A percentile compares a stretch with the other conserved stretches of the same genome.
Conservation (phyloP, 306 rosid species). For the Canavalia ensiformis region DNA sequence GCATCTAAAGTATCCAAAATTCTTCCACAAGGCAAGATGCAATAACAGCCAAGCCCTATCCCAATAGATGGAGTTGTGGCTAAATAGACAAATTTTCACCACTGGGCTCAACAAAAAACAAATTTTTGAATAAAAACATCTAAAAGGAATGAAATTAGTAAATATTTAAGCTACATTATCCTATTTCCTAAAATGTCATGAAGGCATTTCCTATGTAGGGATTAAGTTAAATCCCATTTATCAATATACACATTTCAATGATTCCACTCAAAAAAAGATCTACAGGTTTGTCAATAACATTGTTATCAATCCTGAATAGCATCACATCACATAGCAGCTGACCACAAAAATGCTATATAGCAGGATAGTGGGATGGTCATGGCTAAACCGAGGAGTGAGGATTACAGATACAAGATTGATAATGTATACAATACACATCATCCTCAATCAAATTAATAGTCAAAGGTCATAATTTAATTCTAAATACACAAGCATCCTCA, state of each 20-base stretch:
- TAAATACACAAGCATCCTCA: background rate
- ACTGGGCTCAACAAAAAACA: background rate
- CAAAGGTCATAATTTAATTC: background rate
- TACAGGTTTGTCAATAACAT: background rate
- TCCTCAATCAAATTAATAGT: background rate
- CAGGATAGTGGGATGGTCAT: background rate
- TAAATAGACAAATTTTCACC: background rate
- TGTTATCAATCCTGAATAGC: background rate
- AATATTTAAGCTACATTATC: conserved; percentile 27
- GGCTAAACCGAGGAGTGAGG: no score
- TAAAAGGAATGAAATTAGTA: conserved; percentile 23
- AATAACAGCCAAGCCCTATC: conserved; percentile 2
- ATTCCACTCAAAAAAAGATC: conserved; percentile 8
- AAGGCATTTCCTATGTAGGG: background rate
- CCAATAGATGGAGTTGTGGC: background rate
- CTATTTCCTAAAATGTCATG: conserved; percentile 32
- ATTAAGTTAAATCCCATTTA: conserved; percentile 27
- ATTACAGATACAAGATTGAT: background rate
- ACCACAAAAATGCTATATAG: background rate
- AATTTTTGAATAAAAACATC: conserved; percentile 7
- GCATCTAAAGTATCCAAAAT: background rate
- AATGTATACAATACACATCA: background rate
- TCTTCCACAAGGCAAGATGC: conserved; percentile 18
- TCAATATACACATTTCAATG: background rate
- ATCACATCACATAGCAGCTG: background rate